Evolutionary conservation across 2,329 filamentous ascomycete genomes (phyloP), one percentile per base, ranked within the genome.

Genomic region (Colletotrichum sp.): DNA sequence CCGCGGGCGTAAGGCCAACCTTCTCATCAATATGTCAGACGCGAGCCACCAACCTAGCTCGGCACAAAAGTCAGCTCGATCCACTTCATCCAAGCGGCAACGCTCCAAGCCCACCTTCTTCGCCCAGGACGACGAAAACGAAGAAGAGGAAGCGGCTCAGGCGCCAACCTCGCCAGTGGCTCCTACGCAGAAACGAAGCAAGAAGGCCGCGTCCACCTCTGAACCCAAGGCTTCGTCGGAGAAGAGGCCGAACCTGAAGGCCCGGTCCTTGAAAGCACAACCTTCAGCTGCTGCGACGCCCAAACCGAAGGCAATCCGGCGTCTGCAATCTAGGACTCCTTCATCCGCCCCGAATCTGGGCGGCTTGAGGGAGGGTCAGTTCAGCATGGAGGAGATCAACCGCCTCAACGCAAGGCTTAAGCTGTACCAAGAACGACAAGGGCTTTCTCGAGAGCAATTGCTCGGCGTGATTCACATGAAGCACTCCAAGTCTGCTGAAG

Each of bases 61-160:
- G 3, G 75, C 72, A 8, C 66, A 52, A n/a, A 71, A 67, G 36
- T 76, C 71, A 21, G 72, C 21, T n/a, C 82, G 84, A 30, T 82
- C 86, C 39, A 85, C 84, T 36, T 81, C 84, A 71, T 83, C 84
- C 59, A 89, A 88, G 36, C 36, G 49, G n/a, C 75, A 76, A 34
- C 75, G 75, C 8, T 67, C 86, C 64, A 90, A 90, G 79, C 86
- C 87, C 12, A 88, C 87, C 21, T 88, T 84, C 71, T 88, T 87
- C 77, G 83, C 85, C 57, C 81, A 85, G 69, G 80, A 82, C 3
- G 78, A 77, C 0, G 80, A 79, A 8, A 64, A 71, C 16, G 57
- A 73, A 16, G 36, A 49, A 12, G 57, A 70, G 26, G 68, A 69
- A 64, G 15, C 21, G n/a, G 13, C 3, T 6, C 4, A 44, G 62